Evolutionary conservation across 179 eudicot species (phyloP).

Genomic region (Corrigiola litoralis): DNA sequence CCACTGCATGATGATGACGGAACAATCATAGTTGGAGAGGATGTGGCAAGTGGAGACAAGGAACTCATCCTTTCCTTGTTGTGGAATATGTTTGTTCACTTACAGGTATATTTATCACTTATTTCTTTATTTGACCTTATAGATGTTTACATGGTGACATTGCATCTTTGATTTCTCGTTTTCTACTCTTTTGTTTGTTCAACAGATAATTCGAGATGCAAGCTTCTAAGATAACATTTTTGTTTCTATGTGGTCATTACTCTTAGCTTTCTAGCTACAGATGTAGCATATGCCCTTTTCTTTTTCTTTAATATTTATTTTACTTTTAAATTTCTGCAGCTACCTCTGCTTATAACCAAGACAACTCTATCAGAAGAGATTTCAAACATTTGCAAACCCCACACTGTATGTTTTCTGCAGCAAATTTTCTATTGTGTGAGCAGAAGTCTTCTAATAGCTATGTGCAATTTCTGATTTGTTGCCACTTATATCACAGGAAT

Average conservation of each 20-base stretch:
- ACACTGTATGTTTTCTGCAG: constrained; percentile 36
- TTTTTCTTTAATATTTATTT: background rate
- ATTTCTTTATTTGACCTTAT: constrained; percentile 1
- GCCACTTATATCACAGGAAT: constrained; percentile 40
- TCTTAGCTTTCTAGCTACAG: background rate
- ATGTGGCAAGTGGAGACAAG: constrained; percentile 75
- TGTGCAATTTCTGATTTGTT: constrained; percentile 9
- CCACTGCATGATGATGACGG: constrained; percentile 74
- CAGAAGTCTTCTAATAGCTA: too few species aligned
- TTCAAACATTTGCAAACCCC: constrained; percentile 50
- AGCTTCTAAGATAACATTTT: background rate
- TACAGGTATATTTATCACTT: constrained; percentile 79
- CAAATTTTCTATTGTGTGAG: background rate
- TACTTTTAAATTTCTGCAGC: constrained; percentile 41
- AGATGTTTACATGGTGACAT: background rate
- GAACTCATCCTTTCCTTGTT: constrained; percentile 77
- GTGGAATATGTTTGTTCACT: constrained; percentile 87
- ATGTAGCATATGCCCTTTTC: background rate
- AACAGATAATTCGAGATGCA: background rate
- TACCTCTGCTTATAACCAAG: constrained; percentile 69
- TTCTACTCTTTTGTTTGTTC: background rate
- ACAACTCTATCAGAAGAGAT: constrained; percentile 55
- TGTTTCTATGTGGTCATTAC: background rate
- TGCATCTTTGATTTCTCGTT: background rate
- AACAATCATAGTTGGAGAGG: constrained; percentile 50